Percentiles rank a stretch among this genome's conserved stretches.
Evolutionary conservation across 139 green algal species (phyloP).

Genomic region (Desmodesmus armatus): DNA sequence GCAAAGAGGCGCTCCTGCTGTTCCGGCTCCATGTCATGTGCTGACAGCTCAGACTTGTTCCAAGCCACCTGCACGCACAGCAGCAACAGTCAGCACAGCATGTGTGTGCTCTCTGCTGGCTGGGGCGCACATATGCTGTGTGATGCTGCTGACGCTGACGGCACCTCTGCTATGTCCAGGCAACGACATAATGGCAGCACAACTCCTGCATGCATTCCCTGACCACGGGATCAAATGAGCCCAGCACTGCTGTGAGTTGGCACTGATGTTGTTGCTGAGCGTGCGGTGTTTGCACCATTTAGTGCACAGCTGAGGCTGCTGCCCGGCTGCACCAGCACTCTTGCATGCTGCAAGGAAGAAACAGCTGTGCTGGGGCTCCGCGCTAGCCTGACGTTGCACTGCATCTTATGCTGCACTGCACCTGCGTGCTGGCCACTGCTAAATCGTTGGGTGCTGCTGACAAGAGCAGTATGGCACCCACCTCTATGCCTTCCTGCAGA

Average conservation of each 20-base stretch:
- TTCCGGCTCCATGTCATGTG: conserved; percentile 40
- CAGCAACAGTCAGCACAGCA: not conserved
- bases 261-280: not conserved
- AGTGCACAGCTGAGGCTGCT: too few species aligned
- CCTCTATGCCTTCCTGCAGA: conserved; percentile 52
- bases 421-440: not conserved
- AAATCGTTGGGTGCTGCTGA: not conserved
- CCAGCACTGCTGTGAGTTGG: not conserved
- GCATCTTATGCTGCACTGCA: not conserved
- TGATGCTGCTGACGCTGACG: too few species aligned
- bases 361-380: not conserved
- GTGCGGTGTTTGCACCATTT: too few species aligned
- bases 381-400: not conserved
- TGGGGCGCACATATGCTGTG: not conserved
- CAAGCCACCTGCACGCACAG: conserved; percentile 39
- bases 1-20: conserved; percentile 54
- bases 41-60: conserved; percentile 53
- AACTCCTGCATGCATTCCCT: too few species aligned
- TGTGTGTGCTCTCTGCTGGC: not conserved
- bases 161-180: too few species aligned
- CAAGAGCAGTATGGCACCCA: not conserved
- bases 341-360: not conserved
- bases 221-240: too few species aligned
- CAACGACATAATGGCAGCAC: too few species aligned
- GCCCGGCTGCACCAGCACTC: not conserved